These are phyloP conservation scores for Themeda triandra DNA, from an alignment of 176 grass and related monocot species.

Conservation along the genomic window DNA sequence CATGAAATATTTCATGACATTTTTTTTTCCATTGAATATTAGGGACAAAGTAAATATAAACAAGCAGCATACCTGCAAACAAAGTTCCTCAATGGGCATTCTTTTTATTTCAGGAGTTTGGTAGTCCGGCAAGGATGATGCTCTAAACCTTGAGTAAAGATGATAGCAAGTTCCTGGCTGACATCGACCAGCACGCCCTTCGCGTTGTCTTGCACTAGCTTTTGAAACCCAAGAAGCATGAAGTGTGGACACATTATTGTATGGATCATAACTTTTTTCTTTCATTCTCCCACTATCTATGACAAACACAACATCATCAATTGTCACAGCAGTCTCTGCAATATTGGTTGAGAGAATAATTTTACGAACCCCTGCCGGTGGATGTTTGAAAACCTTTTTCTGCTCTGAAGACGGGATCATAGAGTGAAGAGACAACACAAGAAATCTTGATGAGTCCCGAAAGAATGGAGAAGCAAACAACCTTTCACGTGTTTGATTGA, in stretches of 20 bases:
- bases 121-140: slow-evolving; percentile 68
- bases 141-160: slow-evolving; percentile 86
- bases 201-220: slow-evolving; percentile 84
- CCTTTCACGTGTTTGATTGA: slow-evolving; percentile 79
- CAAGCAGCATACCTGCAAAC: slow-evolving; percentile 68
- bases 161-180: slow-evolving; percentile 92
- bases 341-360: slow-evolving; percentile 99
- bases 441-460: slow-evolving; percentile 62
- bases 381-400: slow-evolving; percentile 85
- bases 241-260: slow-evolving; percentile 95
- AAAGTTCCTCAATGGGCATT: slow-evolving; percentile 95
- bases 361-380: slow-evolving; percentile 71
- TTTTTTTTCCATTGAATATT: slow-evolving; percentile 6
- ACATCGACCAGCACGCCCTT: slow-evolving; percentile 91
- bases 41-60: slow-evolving; percentile 17
- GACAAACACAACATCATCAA: slow-evolving; percentile 96
- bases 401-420: slow-evolving; percentile 89
- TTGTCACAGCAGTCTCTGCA: slow-evolving; percentile 93
- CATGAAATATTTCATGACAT: slow-evolving; percentile 5
- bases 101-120: slow-evolving; percentile 96
- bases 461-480: slow-evolving; percentile 73
- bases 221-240: slow-evolving; percentile 94
- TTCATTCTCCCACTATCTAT: slow-evolving; percentile 98
- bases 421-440: slow-evolving; percentile 82
- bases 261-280: slow-evolving; percentile 99